Evolutionary conservation across 2,329 filamentous ascomycete species (phyloP), one percentile per base, ranked within the genome.

Genomic region (Whalleya microplaca): DNA sequence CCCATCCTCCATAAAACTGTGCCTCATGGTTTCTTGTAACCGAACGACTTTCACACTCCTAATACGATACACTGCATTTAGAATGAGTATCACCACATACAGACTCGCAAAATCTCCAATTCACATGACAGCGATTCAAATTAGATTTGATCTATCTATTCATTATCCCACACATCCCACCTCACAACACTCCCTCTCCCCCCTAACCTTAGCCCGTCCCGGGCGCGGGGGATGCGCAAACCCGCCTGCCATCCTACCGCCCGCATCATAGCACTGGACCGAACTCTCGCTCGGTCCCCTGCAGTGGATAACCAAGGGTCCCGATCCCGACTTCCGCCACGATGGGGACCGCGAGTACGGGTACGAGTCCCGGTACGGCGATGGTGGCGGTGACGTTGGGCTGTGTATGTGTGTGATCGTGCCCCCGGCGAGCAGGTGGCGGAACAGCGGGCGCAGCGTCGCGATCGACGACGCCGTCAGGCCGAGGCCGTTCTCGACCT

Each of bases 401-500:
- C 48, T 27, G 7, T 51, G 9, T 9, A 27, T n/a, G n/a, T n/a
- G n/a, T 29, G 27, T 12, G 5, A 29, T 29, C 5, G 27, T 29
- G 40, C 43, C 43, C 18, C 19, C 42, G 3, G 37, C 63, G 27
- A 65, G 50, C n/a, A 67, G 32, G 20, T 47, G 56, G 43, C 61
- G 57, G 48, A 76, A 64, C 2, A 75, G 70, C 4, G 74, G 74
- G 2, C 64, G 64, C 1, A 77, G 68, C 0, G 75, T 77, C 1
- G 75, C 75, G 21, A 73, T 62, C 4, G 71, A 74, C 5, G 72
- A 73, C 6, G 75, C 75, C 4, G 71, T 67, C 1, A 78, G 72
- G 5, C 73, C 75, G 16, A 78, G 71, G 3, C 72, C 73, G 29
- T 73, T 73, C 58, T 78, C 75, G n/a, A 75, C 69, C 45, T 76